Base-by-base conservation (phyloP, 2,329 filamentous ascomycete species). In the Eurotiales sp. region DNA sequence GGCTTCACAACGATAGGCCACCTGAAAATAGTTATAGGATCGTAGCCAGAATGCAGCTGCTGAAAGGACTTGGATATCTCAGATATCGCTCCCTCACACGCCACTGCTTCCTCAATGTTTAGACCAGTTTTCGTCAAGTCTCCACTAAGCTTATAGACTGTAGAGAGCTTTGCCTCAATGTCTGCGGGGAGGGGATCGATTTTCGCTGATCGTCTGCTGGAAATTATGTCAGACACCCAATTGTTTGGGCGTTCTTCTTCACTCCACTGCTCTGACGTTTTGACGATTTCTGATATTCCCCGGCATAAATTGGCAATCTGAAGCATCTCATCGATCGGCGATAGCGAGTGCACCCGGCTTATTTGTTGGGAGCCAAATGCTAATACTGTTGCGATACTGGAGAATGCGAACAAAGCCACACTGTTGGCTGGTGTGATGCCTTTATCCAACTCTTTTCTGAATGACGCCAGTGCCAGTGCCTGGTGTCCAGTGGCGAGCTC, bases 1-100 rank as follows among this genome's bases (percentile, higher is more conserved):
- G 81, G 78, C 1, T 83, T 83, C 5, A 87, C 81, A 2, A 81
- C 84, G 12, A 84, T 83, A 1, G 84, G 83, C 64, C 71, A 72
- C 14, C 62, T 51, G 51, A 87, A 87, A 8, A 82, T 80, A 43
- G 53, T 56, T n/a, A 50, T 12, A 19, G 30, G 12, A 4, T 57
- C 56, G 46, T 56, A 55, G 25, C 54, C 60, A 11, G 54, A 58
- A 14, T 54, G 46, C 10, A 56, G 42, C 19, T 56, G 52, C 43
- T 61, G 56, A 44, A 63, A 60, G 6, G 58, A 55, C 10, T 49
- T 53, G 8, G 57, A 56, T 14, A 60, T 45, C 45, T 58, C 55
- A 27, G 52, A 41, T 21, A 64, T 61, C 8, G 58, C 59, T 42
- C 58, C 55, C 25, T 61, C 56, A 41, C 61, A 59, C 15, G 56